phyloP scores from a whole-genome alignment of 805 yeast genomes.

The Metschnikowia colocasiae region DNA sequence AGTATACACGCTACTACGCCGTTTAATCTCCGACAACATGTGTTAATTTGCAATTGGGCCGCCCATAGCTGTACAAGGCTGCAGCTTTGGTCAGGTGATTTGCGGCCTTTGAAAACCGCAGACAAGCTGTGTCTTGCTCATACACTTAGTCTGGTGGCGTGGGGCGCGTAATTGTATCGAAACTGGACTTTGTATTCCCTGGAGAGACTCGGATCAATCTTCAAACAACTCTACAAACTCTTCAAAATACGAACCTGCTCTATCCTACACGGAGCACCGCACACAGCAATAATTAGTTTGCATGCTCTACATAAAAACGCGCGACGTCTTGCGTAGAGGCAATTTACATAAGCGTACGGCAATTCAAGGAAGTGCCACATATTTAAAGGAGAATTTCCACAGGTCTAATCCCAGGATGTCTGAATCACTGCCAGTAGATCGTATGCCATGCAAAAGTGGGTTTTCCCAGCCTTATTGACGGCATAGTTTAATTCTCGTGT shows the following conservation, averaged over 20 bases:
- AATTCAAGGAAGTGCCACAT: no score
- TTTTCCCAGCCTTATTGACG: neutral
- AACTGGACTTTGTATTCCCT: neutral
- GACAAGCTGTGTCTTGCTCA: neutral
- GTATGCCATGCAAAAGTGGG: neutral
- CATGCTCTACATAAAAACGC: slow-evolving; percentile 2
- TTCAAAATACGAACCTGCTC: no score
- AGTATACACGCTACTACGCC: neutral
- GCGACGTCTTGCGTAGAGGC: neutral
- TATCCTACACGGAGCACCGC: slow-evolving; percentile 2
- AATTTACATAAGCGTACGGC: no score
- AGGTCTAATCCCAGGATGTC: neutral
- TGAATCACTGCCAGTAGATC: neutral
- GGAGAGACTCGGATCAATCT: neutral
- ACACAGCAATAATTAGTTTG: slow-evolving; percentile 1
- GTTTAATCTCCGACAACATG: neutral
- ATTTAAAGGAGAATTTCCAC: neutral
- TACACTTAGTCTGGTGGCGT: neutral
- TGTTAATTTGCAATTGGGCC: neutral
- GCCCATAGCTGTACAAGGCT: neutral
- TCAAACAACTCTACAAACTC: neutral
- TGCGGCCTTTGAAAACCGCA: neutral
- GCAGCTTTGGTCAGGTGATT: neutral
- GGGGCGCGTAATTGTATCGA: neutral
- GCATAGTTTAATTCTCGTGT: neutral